Evolutionary conservation across 2,329 filamentous ascomycete species (phyloP).

Genomic region (Podosphaera xanthii): DNA sequence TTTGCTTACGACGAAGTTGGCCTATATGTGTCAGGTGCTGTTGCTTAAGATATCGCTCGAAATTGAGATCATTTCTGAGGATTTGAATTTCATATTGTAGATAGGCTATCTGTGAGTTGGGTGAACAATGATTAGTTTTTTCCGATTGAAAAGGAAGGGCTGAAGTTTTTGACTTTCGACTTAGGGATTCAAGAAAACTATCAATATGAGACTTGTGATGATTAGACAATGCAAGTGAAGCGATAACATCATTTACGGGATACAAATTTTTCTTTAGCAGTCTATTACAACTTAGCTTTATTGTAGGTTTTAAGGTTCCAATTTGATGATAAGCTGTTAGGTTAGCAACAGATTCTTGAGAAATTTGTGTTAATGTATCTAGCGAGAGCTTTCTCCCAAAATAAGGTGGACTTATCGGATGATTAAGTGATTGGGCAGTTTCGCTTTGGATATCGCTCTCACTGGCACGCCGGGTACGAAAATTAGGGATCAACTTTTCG

Average conservation of each 20-base stretch:
- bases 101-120: slow-evolving; percentile 23
- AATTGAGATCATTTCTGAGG: slow-evolving; percentile 58
- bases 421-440: not conserved
- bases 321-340: not conserved
- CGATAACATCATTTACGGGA: slow-evolving; percentile 33
- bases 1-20: slow-evolving; percentile 49
- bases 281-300: not conserved
- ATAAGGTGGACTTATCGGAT: not conserved
- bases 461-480: slow-evolving; percentile 19
- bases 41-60: slow-evolving; percentile 64
- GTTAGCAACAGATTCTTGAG: not conserved
- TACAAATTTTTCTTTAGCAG: not conserved
- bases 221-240: slow-evolving; percentile 17
- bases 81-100: slow-evolving; percentile 54
- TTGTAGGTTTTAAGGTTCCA: not conserved
- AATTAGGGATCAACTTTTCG: slow-evolving; percentile 7
- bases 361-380: not conserved
- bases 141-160: slow-evolving; percentile 13
- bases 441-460: slow-evolving; percentile 25
- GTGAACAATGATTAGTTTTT: slow-evolving; percentile 6
- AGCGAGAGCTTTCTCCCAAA: not conserved
- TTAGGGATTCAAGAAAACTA: slow-evolving; percentile 12
- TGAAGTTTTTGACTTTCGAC: slow-evolving; percentile 9
- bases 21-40: slow-evolving; percentile 68
- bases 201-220: slow-evolving; percentile 12